Base-by-base conservation (phyloP, 2,329 filamentous ascomycete genomes). In the Fusarium metavorans region DNA sequence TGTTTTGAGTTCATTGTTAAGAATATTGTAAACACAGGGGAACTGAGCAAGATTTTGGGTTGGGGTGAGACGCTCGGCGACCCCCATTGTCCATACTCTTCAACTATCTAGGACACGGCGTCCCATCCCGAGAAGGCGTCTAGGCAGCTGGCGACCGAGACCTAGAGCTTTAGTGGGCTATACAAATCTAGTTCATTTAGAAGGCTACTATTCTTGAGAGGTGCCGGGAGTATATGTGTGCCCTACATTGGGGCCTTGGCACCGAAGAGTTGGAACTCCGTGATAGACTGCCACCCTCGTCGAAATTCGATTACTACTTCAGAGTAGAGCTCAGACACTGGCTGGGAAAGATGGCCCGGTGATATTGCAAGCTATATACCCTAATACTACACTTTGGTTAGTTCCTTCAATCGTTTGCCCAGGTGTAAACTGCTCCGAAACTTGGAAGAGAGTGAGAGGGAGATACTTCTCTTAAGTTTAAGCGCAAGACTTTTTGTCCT, bases 401-500 rank as follows among this genome's bases (percentile, higher is more conserved):
- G 81, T 87, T 5, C 79, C 82, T 5, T 85, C 82, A 2, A 87
- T 87, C 48, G 82, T 87, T 14, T 82, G 83, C 13, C 85, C 67
- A 85, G 85, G 4, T 87, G 87, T 67, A 74, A 86, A 7, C 78
- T 81, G 35, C 85, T 84, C 3, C 74, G 77, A 1, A 82, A 79
- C 3, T 60, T 76, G 6, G 48, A 77, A 14, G 56, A 54, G 23
- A 70, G 71, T 16, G 48, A 68, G 8, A 16, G 41, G 14, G 39
- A 75, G 39, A 75, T 56, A 64, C 60, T 5, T 74, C 73, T 32
- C 76, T 72, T 7, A 70, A 73, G 32, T 68, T 67, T 81, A 2
- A 87, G 83, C 67, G 81, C 85, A 10, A 76, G 77, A 1, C 85
- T 85, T 4, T 84, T 87, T 67, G 87, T 86, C 77, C 84, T 83